Percentiles rank a stretch among this genome's conserved stretches.
Evolutionary conservation across 2,329 filamentous ascomycete species (phyloP).

Genomic region (Coniochaeta prunicola): DNA sequence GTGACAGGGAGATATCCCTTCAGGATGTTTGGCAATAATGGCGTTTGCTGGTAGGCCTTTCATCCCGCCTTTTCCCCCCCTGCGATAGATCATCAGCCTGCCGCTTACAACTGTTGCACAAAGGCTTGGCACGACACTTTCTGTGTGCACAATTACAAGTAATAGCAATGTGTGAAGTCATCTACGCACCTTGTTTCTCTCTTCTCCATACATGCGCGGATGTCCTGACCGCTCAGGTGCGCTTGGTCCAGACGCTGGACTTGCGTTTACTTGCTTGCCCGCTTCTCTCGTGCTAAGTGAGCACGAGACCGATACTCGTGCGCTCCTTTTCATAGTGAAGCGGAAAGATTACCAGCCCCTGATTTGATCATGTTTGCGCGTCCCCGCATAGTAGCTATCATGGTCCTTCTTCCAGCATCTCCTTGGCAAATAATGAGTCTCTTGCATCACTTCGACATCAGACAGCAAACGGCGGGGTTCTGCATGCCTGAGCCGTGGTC

Average conservation of each 20-base stretch:
- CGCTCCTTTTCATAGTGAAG: background rate
- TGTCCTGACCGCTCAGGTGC: background rate
- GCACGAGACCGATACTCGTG: background rate
- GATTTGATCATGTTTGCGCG: background rate
- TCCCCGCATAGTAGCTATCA: background rate
- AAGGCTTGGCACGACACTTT: background rate
- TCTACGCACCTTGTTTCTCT: background rate
- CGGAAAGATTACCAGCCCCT: background rate
- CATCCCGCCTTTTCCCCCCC: background rate
- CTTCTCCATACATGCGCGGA: background rate
- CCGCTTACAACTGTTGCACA: background rate
- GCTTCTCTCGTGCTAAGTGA: background rate
- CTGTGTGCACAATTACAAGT: background rate
- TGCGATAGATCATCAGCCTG: background rate
- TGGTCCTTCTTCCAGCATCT: background rate
- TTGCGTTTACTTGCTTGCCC: background rate
- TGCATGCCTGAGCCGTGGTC: background rate
- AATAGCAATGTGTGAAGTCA: background rate
- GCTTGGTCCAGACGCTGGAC: background rate
- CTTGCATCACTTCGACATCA: background rate
- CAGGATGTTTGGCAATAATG: background rate
- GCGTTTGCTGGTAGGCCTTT: background rate
- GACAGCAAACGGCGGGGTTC: background rate
- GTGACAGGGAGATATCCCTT: background rate
- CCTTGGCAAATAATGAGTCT: background rate